These are phyloP conservation scores for Quercus tomentella DNA, from an alignment of 331 rosid species.

Conservation along the genomic window DNA sequence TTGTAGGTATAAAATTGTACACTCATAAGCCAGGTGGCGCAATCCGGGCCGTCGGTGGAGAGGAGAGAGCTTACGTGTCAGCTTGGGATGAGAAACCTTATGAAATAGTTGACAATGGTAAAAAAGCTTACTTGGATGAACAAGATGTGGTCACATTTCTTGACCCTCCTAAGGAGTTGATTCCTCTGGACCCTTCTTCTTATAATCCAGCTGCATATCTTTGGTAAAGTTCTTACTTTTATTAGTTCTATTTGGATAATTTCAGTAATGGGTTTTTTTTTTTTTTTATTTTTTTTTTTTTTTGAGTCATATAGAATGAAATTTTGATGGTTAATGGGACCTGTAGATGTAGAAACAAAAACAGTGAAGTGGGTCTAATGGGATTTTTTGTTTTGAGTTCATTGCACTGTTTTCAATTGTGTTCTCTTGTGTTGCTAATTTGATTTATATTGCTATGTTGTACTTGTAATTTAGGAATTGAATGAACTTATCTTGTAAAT, in stretches of 20 bases:
- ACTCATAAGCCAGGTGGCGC: constrained; percentile 16
- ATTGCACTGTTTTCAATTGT: background rate
- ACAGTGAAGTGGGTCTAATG: background rate
- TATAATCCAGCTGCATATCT: constrained; percentile 84
- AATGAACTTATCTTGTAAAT: too few relatives aligned
- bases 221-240: constrained; percentile 33
- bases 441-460: too few relatives aligned
- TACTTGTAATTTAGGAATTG: too few relatives aligned
- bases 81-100: constrained; percentile 82
- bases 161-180: constrained; percentile 71
- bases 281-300: background rate
- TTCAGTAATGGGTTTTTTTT: background rate
- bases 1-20: constrained; percentile 24
- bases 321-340: background rate
- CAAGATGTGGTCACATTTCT: constrained; percentile 75
- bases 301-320: background rate
- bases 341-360: background rate
- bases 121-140: constrained; percentile 63
- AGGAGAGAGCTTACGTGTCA: constrained; percentile 20
- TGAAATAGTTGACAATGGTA: constrained; percentile 53
- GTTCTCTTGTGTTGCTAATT: too few relatives aligned
- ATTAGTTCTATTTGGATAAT: background rate
- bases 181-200: constrained; percentile 62
- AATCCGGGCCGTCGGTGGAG: constrained; percentile 17
- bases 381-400: background rate